These are phyloP conservation scores for Hymenoscyphus repandus DNA, from an alignment of 2,329 filamentous ascomycete genomes.

Conservation along the genomic window DNA sequence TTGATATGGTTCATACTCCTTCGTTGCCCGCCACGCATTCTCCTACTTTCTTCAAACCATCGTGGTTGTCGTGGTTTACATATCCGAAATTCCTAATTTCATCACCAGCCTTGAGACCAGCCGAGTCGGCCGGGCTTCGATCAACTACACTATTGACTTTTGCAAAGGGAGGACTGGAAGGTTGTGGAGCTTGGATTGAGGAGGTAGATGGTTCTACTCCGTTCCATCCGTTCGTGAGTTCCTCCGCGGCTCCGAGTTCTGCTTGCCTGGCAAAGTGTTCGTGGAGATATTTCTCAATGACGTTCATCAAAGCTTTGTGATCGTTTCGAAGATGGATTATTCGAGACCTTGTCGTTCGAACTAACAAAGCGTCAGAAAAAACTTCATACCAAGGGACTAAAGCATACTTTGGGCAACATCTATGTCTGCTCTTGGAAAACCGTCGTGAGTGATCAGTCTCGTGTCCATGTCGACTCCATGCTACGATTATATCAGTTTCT, in stretches of 20 bases:
- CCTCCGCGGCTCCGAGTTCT: slow-evolving; percentile 33
- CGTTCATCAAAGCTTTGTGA: slow-evolving; percentile 81
- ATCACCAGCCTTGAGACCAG: slow-evolving; percentile 77
- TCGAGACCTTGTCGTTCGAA: slow-evolving; percentile 85
- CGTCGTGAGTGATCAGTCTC: slow-evolving; percentile 77
- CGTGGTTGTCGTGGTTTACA: slow-evolving; percentile 79
- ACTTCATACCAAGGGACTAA: slow-evolving; percentile 1
- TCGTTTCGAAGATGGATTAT: slow-evolving; percentile 91
- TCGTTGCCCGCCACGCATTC: slow-evolving; percentile 86
- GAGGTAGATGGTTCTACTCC: slow-evolving; percentile 24
- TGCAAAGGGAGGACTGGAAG: slow-evolving; percentile 66
- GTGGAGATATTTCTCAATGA: slow-evolving; percentile 82
- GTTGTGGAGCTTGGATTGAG: slow-evolving; percentile 33
- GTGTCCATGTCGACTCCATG: slow-evolving; percentile 94
- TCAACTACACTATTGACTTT: slow-evolving; percentile 79
- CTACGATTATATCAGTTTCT: slow-evolving; percentile 40
- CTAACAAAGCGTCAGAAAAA: slow-evolving; percentile 39
- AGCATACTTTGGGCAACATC: slow-evolving; percentile 85
- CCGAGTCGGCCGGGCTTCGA: slow-evolving; percentile 74
- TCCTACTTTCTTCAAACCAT: slow-evolving; percentile 78
- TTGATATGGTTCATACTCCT: slow-evolving; percentile 54
- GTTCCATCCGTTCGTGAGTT: slow-evolving; percentile 21
- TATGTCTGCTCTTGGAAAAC: slow-evolving; percentile 87
- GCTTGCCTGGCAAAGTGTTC: slow-evolving; percentile 74
- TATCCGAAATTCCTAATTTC: slow-evolving; percentile 79